Evolutionary conservation across 768 basidiomycete genomes (phyloP).

Genomic region (Phanerochaete sordida): DNA sequence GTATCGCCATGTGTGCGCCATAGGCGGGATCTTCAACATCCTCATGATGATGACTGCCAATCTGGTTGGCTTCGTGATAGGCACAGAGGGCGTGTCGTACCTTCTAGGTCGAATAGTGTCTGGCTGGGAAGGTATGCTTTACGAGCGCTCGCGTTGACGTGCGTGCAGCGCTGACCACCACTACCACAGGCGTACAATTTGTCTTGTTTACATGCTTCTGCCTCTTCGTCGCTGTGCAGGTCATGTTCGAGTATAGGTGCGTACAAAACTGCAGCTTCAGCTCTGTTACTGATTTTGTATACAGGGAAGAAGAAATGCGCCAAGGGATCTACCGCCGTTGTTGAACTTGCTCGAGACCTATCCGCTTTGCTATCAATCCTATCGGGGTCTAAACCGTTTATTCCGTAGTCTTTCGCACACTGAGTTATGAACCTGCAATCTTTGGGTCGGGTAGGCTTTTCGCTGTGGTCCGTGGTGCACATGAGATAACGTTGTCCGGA

Average conservation of each 20-base stretch:
- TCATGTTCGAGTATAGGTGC: constrained; percentile 96
- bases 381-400: too few relatives aligned
- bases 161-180: not conserved
- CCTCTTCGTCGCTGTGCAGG: constrained; percentile 78
- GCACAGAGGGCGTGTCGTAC: constrained; percentile 72
- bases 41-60: constrained; percentile 91
- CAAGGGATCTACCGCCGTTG: constrained; percentile 24
- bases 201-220: constrained; percentile 53
- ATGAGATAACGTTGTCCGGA: too few relatives aligned
- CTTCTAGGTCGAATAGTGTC: constrained; percentile 61
- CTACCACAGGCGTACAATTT: constrained; percentile 57
- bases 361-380: not conserved
- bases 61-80: constrained; percentile 92
- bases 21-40: constrained; percentile 82
- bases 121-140: constrained; percentile 54
- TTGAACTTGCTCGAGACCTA: not conserved
- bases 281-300: not conserved
- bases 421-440: too few relatives aligned
- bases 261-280: constrained; percentile 20
- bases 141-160: not conserved
- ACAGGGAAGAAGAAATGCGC: constrained; percentile 31
- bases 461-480: too few relatives aligned
- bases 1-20: constrained; percentile 84
- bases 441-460: too few relatives aligned
- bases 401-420: too few relatives aligned